Conservation (phyloP, 208 protist species). For the Angomonas deanei region DNA sequence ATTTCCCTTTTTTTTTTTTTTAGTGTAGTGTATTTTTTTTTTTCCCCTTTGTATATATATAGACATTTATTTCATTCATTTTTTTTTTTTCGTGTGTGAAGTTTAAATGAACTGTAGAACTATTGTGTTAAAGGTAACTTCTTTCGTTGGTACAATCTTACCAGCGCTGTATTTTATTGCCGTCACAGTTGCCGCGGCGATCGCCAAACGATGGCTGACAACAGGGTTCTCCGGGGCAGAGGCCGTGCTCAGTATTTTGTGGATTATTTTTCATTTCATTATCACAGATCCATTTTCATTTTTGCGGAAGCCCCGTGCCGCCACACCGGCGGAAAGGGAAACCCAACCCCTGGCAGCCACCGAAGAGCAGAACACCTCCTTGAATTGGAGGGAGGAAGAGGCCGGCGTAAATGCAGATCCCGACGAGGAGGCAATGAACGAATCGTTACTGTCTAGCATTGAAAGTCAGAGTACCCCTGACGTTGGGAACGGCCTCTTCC, state of each 20-base stretch:
- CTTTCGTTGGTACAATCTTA: background rate
- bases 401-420: background rate
- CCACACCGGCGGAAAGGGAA: background rate
- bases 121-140: background rate
- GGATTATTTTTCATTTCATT: conserved; percentile 3
- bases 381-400: background rate
- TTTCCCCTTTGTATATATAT: conserved; percentile 6
- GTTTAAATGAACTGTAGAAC: background rate
- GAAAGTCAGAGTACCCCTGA: background rate
- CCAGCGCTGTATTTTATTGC: conserved; percentile 33
- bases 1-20: conserved; percentile 8
- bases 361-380: background rate
- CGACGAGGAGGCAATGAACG: conserved; percentile 9
- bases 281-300: background rate
- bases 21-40: conserved; percentile 12
- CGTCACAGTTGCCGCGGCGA: conserved; percentile 20
- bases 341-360: background rate
- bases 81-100: conserved; percentile 1
- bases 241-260: conserved; percentile 9
- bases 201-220: conserved; percentile 24
- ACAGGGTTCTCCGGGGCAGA: conserved; percentile 18
- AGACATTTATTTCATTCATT: background rate
- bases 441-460: conserved; percentile 17
- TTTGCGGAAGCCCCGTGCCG: background rate
- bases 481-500: background rate